Evolutionary conservation across 345 rosid genomes (phyloP).

Genomic region (Euphorbia tirucalli): DNA sequence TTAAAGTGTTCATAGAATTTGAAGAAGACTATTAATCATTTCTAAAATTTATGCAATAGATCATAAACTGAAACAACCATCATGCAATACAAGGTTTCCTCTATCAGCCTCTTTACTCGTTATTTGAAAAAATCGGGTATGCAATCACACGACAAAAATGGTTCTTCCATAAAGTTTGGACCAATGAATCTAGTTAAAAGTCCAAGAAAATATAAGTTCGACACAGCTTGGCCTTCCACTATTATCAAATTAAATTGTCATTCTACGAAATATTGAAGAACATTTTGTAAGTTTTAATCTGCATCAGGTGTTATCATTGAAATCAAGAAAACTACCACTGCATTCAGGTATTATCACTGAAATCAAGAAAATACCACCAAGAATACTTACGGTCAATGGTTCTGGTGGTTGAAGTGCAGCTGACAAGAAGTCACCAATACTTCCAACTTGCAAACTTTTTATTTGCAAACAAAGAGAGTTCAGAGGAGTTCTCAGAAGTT

Average conservation of each 20-base stretch:
- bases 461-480: constrained; percentile 99
- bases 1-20: not conserved
- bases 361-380: not conserved
- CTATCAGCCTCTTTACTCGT: constrained; percentile 2
- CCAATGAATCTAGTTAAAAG: not conserved
- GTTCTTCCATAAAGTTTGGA: not conserved
- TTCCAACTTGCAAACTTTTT: constrained; percentile 84
- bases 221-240: not conserved
- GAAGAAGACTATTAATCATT: not conserved
- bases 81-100: not conserved
- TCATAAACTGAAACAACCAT: not conserved
- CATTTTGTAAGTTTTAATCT: not conserved
- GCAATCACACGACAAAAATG: not conserved
- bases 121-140: not conserved
- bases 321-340: not conserved
- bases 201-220: not conserved
- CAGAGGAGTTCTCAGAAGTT: constrained; percentile 94
- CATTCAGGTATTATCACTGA: not conserved
- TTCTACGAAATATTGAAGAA: not conserved
- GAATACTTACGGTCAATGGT: constrained; percentile 75
- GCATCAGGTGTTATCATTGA: not conserved
- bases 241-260: not conserved
- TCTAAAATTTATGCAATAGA: not conserved
- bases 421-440: constrained; percentile 89
- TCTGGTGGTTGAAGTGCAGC: constrained; percentile 95